These are phyloP conservation scores for Erythrophleum ivorense DNA, from an alignment of 331 rosid species.

Conservation along the genomic window DNA sequence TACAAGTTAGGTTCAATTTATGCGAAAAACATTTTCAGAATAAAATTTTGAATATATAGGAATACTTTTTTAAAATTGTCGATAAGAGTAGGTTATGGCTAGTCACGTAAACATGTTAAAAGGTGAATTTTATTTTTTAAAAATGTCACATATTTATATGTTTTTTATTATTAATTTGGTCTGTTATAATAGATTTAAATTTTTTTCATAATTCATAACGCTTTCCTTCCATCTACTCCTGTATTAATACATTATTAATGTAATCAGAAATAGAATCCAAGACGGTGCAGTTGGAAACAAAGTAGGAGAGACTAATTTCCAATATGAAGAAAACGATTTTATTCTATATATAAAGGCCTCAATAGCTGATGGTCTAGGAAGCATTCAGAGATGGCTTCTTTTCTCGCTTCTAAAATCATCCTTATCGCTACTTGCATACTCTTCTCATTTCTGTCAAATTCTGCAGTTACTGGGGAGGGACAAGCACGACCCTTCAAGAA, in stretches of 20 bases:
- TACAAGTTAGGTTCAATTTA: no score
- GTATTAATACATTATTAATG: neutral
- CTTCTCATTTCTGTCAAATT: conserved; percentile 34
- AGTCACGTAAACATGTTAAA: no score
- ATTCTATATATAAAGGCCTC: conserved; percentile 9
- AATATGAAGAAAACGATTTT: neutral
- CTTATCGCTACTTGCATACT: conserved; percentile 40
- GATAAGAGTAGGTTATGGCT: no score
- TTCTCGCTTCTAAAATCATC: conserved; percentile 8
- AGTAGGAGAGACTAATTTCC: neutral
- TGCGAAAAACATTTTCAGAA: no score
- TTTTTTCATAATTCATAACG: neutral
- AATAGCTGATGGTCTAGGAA: neutral
- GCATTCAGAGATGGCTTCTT: conserved; percentile 47
- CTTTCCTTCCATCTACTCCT: neutral
- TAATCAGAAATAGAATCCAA: neutral
- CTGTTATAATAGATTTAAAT: neutral
- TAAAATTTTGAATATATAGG: no score
- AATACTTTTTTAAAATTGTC: no score
- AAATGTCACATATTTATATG: no score
- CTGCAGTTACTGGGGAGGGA: conserved; percentile 23
- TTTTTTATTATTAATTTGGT: neutral
- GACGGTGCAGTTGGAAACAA: neutral
- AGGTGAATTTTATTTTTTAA: no score
- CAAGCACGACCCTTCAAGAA: conserved; percentile 61